Evolutionary conservation across 2,329 filamentous ascomycete genomes (phyloP).

Genomic region (Beauveria sp.): DNA sequence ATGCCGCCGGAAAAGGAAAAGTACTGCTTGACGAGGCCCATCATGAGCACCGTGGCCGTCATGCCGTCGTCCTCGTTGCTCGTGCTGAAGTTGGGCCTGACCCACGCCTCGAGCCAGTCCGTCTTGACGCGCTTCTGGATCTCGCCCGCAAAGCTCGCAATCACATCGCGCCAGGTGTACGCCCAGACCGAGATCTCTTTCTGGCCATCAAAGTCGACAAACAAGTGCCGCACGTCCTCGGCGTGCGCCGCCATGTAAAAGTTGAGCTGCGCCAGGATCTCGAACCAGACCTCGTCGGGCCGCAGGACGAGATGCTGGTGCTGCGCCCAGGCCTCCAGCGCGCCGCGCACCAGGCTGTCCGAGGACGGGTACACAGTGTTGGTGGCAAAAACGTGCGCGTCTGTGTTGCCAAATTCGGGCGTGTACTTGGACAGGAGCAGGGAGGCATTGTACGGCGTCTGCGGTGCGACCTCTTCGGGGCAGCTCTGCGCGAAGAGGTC

Average conservation of each 20-base stretch:
- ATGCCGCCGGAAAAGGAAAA: slow-evolving; percentile 29
- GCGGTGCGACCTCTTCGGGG: slow-evolving; percentile 23
- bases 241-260: slow-evolving; percentile 41
- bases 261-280: slow-evolving; percentile 44
- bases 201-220: slow-evolving; percentile 37
- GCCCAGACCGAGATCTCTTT: slow-evolving; percentile 29
- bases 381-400: slow-evolving; percentile 9
- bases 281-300: slow-evolving; percentile 49
- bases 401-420: slow-evolving; percentile 13
- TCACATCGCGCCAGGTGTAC: slow-evolving; percentile 19
- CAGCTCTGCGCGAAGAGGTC: slow-evolving; percentile 26
- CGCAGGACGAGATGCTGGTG: slow-evolving; percentile 39
- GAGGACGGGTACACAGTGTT: slow-evolving; percentile 24
- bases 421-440: slow-evolving; percentile 24
- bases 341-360: slow-evolving; percentile 35
- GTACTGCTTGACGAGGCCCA: slow-evolving; percentile 35
- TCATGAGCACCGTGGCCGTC: slow-evolving; percentile 36
- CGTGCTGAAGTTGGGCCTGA: slow-evolving; percentile 36
- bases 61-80: slow-evolving; percentile 30
- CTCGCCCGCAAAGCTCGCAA: slow-evolving; percentile 26
- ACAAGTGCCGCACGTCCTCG: slow-evolving; percentile 36
- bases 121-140: slow-evolving; percentile 33
- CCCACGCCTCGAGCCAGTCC: slow-evolving; percentile 33
- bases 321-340: slow-evolving; percentile 39
- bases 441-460: slow-evolving; percentile 17